Base-by-base conservation (phyloP, 176 grass and related monocot genomes). In the Eremochloa ophiuroides region DNA sequence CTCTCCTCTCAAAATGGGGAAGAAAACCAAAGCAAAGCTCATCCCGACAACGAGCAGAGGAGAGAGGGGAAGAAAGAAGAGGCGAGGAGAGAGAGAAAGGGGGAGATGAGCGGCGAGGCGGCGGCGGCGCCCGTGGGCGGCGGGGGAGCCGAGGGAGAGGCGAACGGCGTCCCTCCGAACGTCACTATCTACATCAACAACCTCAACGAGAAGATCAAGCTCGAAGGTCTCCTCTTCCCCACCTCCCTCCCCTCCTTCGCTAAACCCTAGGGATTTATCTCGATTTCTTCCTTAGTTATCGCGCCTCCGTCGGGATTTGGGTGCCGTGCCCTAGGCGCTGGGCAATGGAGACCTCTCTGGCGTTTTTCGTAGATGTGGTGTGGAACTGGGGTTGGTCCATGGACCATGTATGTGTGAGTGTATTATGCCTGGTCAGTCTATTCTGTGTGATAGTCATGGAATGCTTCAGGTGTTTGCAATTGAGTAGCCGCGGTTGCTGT, bases 181-280 rank as follows among this genome's bases (percentile, higher is more conserved):
- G 88, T 88, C 66, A 99, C 96, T 27, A 93, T 99, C 79, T 99
- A 99, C 85, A 99, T 99, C 88, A 99, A 99, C 82, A 99, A 99
- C 58, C 85, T 99, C 81, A 95, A 99, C 80, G 96, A 99, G 80
- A 99, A 95, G 76, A 93, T 91, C 91, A 99, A 99, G 25, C 84
- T 95, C 64, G 96, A 95, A 73, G 96, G 96, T 95, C 71, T 27
- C 15, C 31, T 28, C 15, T 13, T 23, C 22, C 30, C 15, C 31
- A n/a, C 43, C 26, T 26, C 58, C 26, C 48, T 18, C 14, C 2
- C 4, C 25, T 8, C 35, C 69, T 23, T 56, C 43, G 4, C 33
- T 67, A 78, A 87, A 90, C 79, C 79, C 85, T 88, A 83, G 76
- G 22, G 50, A 80, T 80, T 80, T 79, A 38, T 13, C 43, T 48